Conservation (phyloP, 257 asterid genomes). For the Nicotiana noctiflora region DNA sequence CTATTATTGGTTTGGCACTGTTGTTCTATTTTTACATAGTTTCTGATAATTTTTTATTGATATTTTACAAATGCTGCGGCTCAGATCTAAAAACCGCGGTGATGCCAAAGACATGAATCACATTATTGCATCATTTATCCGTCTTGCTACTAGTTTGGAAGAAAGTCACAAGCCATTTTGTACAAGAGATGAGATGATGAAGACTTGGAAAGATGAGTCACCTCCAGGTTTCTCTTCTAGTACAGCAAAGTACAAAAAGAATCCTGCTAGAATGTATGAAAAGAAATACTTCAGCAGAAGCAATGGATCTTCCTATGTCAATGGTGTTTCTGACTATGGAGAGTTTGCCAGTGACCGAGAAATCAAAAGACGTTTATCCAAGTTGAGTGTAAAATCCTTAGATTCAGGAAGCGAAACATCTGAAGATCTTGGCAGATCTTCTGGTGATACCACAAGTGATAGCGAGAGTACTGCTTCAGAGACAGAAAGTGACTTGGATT, state of each 20-base stretch:
- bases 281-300: conserved; percentile 57
- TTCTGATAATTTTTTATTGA: conserved; percentile 1
- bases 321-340: conserved; percentile 59
- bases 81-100: conserved; percentile 60
- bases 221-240: conserved; percentile 79
- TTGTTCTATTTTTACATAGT: background rate
- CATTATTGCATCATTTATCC: conserved; percentile 61
- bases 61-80: conserved; percentile 12
- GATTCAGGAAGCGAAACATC: conserved; percentile 85
- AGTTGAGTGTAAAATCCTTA: conserved; percentile 63
- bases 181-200: conserved; percentile 49
- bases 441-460: conserved; percentile 56
- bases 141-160: conserved; percentile 75
- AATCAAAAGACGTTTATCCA: conserved; percentile 76
- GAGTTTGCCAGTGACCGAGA: conserved; percentile 89
- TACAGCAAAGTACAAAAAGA: conserved; percentile 67
- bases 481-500: conserved; percentile 74
- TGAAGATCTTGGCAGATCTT: conserved; percentile 66
- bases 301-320: conserved; percentile 45
- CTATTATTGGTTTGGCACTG: background rate
- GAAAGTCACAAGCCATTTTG: conserved; percentile 46
- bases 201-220: conserved; percentile 59
- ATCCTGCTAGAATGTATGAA: conserved; percentile 42
- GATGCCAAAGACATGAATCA: conserved; percentile 64
- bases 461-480: conserved; percentile 77